Base-by-base conservation (phyloP, 306 rosid species). In the Leucaena leucocephala region DNA sequence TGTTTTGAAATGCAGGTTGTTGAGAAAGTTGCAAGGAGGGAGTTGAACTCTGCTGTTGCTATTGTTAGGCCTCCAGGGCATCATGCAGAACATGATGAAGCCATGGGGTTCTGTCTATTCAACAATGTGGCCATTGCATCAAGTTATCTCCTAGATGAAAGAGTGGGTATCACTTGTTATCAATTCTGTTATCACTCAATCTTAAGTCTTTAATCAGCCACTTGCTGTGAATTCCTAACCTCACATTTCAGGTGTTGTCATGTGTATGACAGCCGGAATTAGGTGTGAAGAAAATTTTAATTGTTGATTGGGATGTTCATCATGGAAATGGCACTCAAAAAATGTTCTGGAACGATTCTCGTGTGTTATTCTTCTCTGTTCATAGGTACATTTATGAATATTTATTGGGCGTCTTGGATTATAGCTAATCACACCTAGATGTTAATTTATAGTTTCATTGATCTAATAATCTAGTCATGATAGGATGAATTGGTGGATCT, bases 261-360 rank as follows among this genome's bases (percentile, higher is more conserved):
- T 81, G 61, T 85, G 71, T 68, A 76, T 77, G 79, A 83, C 98
- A 95, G 99, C 96, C 91, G 58, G 96, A 93, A 70, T 59, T 91
- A 82, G 96, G 93, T 4, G 82, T 93, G 21, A 89, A 90, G 61
- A 91, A 89, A 74, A 86, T 95, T 69, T 80, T 95, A 79, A 89
- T 95, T 19, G 99, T 95, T 83, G 99, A 95, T 84, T 95, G 99
- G 99, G 99, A 95, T 44, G 94, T 95, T 12, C 99, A 95, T 88
- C 99, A 95, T 76, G 99, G 99, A 69, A 95, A 95, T 80, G 99
- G 92, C 64, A 95, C 99, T 16, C 99, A 93, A 81, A 95, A 95
- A 83, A 86, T 83, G 94, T 95, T 95, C 78, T 93, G 90, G 94
- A 78, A 78, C 61, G 98, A 95, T 82, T 82, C 96, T 75, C 97